These are phyloP conservation scores for Camelina sativa DNA, from an alignment of 345 rosid genomes.

Conservation along the genomic window DNA sequence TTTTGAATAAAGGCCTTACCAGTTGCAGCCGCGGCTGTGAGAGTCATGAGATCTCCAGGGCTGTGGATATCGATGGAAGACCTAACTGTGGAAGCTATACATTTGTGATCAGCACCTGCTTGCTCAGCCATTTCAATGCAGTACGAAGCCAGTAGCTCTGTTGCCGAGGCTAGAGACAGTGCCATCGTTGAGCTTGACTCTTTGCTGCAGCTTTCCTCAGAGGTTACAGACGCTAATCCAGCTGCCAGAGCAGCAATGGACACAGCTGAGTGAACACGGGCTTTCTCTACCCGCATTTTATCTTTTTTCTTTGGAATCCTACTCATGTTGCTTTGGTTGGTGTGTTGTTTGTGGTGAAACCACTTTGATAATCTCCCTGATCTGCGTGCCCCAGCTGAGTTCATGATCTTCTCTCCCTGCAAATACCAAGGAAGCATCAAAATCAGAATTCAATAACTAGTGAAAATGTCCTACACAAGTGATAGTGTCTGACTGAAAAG, in stretches of 20 bases:
- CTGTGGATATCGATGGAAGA: constrained; percentile 78
- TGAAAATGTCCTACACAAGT: not conserved
- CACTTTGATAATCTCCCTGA: constrained; percentile 72
- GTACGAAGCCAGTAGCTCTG: constrained; percentile 85
- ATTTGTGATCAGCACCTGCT: constrained; percentile 72
- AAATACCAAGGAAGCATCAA: constrained; percentile 5
- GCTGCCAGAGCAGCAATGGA: constrained; percentile 93
- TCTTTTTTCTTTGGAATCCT: constrained; percentile 63
- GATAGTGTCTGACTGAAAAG: not conserved
- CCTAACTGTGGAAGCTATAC: constrained; percentile 61
- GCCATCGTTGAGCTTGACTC: constrained; percentile 63
- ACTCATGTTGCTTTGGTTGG: constrained; percentile 23
- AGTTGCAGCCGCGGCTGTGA: constrained; percentile 89
- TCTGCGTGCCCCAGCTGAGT: constrained; percentile 48
- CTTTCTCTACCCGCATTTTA: constrained; percentile 67
- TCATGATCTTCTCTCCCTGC: constrained; percentile 56
- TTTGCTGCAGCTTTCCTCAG: constrained; percentile 52
- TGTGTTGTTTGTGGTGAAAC: constrained; percentile 69
- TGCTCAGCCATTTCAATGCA: constrained; percentile 86
- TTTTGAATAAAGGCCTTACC: constrained; percentile 46
- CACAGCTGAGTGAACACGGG: constrained; percentile 69
- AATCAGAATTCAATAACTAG: not conserved
- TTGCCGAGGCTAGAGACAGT: constrained; percentile 76
- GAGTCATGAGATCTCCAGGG: constrained; percentile 86
- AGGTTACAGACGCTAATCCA: constrained; percentile 73